These are phyloP conservation scores for Tephrocybe sp. DNA, from an alignment of 768 basidiomycete species.

Conservation along the genomic window DNA sequence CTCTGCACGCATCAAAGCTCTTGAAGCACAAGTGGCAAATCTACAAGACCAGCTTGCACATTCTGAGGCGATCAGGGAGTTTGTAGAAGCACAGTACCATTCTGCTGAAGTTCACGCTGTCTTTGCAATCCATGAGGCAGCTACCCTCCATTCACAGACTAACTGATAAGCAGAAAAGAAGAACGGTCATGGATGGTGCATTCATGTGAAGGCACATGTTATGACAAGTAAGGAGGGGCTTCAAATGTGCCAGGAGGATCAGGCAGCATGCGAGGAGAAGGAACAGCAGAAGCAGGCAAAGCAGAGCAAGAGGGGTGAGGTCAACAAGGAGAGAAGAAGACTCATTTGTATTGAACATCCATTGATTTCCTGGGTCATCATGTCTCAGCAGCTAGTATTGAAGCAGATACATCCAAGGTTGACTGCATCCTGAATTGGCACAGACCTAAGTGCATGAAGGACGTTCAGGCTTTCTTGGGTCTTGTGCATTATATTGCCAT, in stretches of 20 bases:
- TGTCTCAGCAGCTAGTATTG: background rate
- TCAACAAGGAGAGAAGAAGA: conserved; percentile 19
- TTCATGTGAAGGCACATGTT: background rate
- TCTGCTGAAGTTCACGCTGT: background rate
- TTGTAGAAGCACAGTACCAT: background rate
- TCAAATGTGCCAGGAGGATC: too few relatives aligned
- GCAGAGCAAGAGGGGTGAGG: background rate
- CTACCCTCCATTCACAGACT: background rate
- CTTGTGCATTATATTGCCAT: conserved; percentile 21
- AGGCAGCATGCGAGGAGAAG: background rate
- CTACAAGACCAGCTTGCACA: too few relatives aligned
- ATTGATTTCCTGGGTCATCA: conserved; percentile 3
- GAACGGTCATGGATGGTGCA: background rate
- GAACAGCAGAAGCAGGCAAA: background rate
- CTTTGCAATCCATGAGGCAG: background rate
- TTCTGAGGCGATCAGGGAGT: too few relatives aligned
- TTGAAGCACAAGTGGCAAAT: too few relatives aligned
- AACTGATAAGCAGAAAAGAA: too few relatives aligned
- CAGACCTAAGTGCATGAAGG: conserved; percentile 9
- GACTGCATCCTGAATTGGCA: conserved; percentile 26
- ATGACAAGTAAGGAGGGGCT: background rate
- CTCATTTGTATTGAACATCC: conserved; percentile 16
- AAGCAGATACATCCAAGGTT: background rate
- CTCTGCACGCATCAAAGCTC: too few relatives aligned
- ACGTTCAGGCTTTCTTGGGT: conserved; percentile 8